These are phyloP conservation scores for thale cress (Arabidopsis thaliana) DNA, from an alignment of 345 rosid species.

Conservation along the genomic window TAIR10.1 NC_003076.8:350501-351000, in stretches of 20 bases:
- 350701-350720: neutral
- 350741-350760: neutral
- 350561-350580: neutral
- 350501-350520: neutral
- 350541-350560: neutral
- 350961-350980: slow-evolving; percentile 12
- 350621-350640: neutral
- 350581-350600: neutral
- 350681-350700: neutral
- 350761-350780: neutral
- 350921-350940: neutral
- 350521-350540: neutral
- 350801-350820: neutral
- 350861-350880: neutral
- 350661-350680: neutral
- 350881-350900: neutral
- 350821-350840: neutral
- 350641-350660: neutral
- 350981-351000: slow-evolving; percentile 2
- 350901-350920: slow-evolving; percentile 4
- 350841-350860: neutral
- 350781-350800: neutral
- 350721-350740: slow-evolving; percentile 1
- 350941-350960: neutral
- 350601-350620: neutral